Evolutionary conservation across 169 alveolate species (phyloP), one percentile per base, ranked within the genome.

Genomic region (Hepatocystis sp.): DNA sequence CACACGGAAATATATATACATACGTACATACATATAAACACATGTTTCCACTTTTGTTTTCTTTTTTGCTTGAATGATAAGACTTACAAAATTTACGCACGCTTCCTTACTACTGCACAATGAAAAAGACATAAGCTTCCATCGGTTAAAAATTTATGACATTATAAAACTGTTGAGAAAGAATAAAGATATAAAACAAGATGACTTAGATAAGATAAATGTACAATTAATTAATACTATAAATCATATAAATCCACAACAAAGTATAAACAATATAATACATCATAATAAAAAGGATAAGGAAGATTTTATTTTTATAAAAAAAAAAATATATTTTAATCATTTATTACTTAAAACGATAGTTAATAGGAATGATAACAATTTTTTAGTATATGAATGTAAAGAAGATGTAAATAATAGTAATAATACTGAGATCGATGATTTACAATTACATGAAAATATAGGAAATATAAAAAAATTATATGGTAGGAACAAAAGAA

Each of bases 151-250:
- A 81, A 81, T 81, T 32, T 55, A 81, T 2, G 64, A 64, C 32
- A 34, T 81, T 51, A 61, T 81, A 5, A 81, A 63, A 30, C 32
- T 61, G 39, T 25, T 81, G 5, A 47, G 30, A 15, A 81, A 32
- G 13, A 53, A 81, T 42, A 63, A 51, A 34, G 84, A 81, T 2
- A 30, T 81, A 60, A 63, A 81, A 40, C 44, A 60, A 49, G 84
- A 47, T 23, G 89, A 61, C 11, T 40, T 81, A 25, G 84, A 60
- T 30, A 63, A 81, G 47, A 81, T 81, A 51, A 60, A 81, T 25
- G 51, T 81, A 27, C 89, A 81, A 81, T 47, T 81, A 25, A 81
- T 81, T 47, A 81, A 81, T 23, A 60, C 44, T 36, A 65, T 81
- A 81, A 60, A 61, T 51, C 13, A 81, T 49, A 63, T 81, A 2